Conservation (phyloP, 2,329 filamentous ascomycete species). For the Coniochaeta hoffmannii region DNA sequence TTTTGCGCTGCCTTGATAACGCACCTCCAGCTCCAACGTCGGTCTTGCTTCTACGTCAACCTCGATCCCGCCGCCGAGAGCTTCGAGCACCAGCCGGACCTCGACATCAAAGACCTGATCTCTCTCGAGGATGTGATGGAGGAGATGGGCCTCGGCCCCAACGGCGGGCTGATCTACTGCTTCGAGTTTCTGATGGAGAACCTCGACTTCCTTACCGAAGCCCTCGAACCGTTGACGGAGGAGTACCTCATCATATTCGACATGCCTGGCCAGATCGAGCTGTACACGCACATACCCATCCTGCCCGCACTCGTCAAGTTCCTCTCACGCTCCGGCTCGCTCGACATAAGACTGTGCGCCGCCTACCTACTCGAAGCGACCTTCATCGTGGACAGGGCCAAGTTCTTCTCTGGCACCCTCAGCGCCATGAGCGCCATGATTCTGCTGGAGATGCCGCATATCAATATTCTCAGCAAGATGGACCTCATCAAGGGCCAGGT, state of each 20-base stretch:
- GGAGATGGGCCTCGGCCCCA: conserved; percentile 82
- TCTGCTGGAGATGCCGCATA: conserved; percentile 93
- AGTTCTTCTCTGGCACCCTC: conserved; percentile 93
- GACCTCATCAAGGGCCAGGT: conserved; percentile 89
- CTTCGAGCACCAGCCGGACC: conserved; percentile 84
- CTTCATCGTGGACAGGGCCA: conserved; percentile 90
- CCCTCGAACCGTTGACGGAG: conserved; percentile 78
- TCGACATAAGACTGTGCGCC: conserved; percentile 89
- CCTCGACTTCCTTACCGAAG: conserved; percentile 82
- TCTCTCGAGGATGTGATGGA: conserved; percentile 95
- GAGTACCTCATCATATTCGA: conserved; percentile 98
- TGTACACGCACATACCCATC: conserved; percentile 95
- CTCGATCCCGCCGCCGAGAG: conserved; percentile 92
- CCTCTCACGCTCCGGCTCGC: conserved; percentile 66
- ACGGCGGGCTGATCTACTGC: conserved; percentile 90
- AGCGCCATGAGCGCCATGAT: conserved; percentile 99
- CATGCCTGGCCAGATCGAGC: conserved; percentile 97
- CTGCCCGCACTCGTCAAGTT: conserved; percentile 77
- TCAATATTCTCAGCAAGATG: conserved; percentile 98
- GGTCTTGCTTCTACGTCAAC: conserved; percentile 97
- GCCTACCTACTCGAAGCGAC: conserved; percentile 92
- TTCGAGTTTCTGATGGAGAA: conserved; percentile 95
- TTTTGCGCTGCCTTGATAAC: conserved; percentile 93
- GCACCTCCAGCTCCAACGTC: conserved; percentile 80
- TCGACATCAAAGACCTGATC: conserved; percentile 94